Evolutionary conservation across 306 rosid species (phyloP).

Genomic region (Trichosanthes cucumerina): DNA sequence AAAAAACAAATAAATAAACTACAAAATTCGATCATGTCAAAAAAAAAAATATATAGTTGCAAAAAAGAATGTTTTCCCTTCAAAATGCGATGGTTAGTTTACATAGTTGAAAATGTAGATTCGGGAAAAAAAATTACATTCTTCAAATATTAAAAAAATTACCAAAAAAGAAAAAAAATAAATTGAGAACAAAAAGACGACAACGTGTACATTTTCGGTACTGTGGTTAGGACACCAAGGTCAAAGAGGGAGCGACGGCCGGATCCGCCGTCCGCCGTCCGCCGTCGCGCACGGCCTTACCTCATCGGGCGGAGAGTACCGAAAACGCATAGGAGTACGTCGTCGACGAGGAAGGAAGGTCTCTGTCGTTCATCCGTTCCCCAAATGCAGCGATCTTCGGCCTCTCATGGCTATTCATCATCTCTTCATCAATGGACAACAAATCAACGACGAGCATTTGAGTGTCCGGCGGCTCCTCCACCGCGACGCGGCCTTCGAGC

Average conservation of each 20-base stretch:
- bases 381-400: slow-evolving; percentile 22
- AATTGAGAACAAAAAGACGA: background rate
- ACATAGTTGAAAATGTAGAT: background rate
- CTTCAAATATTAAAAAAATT: background rate
- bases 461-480: slow-evolving; percentile 74
- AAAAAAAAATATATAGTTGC: background rate
- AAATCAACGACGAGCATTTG: slow-evolving; percentile 61
- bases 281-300: background rate
- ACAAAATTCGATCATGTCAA: too few relatives aligned
- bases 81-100: background rate
- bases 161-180: background rate
- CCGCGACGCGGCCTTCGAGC: slow-evolving; percentile 54
- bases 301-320: background rate
- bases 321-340: background rate
- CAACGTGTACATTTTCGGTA: background rate
- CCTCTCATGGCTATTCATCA: background rate
- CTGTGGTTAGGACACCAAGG: background rate
- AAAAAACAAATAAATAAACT: too few relatives aligned
- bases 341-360: background rate
- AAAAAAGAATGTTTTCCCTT: background rate
- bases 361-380: background rate
- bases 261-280: background rate
- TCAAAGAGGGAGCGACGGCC: background rate
- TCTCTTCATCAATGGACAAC: slow-evolving; percentile 34
- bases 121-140: background rate